Conservation (phyloP, 2,329 filamentous ascomycete species). For the Colletotrichum neosansevieriae region DNA sequence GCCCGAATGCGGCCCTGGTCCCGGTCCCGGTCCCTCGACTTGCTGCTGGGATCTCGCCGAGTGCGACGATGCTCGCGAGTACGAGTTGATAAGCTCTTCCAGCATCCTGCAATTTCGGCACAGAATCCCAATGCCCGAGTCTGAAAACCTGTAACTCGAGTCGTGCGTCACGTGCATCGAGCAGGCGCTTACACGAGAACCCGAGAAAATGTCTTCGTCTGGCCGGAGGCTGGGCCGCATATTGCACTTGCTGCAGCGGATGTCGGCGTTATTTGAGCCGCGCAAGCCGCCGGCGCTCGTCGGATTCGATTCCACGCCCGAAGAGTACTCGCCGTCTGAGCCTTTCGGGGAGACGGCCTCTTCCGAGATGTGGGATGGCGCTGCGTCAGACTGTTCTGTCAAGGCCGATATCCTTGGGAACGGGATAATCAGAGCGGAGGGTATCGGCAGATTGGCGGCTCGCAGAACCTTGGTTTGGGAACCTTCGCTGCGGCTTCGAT, state of each 20-base stretch:
- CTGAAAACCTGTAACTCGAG: conserved; percentile 30
- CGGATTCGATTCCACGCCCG: conserved; percentile 32
- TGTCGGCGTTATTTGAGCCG: conserved; percentile 25
- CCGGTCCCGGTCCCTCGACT: background rate
- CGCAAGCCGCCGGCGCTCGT: conserved; percentile 25
- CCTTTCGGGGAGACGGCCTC: conserved; percentile 10
- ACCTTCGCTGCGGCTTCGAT: conserved; percentile 7
- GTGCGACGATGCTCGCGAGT: conserved; percentile 30
- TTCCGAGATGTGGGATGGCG: background rate
- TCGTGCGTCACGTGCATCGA: conserved; percentile 1
- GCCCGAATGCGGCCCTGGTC: background rate
- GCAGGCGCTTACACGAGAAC: background rate
- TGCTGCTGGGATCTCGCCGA: conserved; percentile 5
- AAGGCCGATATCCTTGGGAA: conserved; percentile 35
- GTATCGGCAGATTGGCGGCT: conserved; percentile 1
- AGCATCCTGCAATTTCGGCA: conserved; percentile 34
- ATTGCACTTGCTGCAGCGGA: conserved; percentile 38
- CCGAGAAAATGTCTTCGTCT: conserved; percentile 20
- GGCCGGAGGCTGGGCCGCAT: conserved; percentile 33
- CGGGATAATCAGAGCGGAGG: conserved; percentile 25
- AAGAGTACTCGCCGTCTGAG: conserved; percentile 36
- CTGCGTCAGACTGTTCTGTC: conserved; percentile 31
- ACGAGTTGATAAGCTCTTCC: conserved; percentile 36
- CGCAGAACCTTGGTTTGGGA: background rate
- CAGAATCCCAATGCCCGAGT: conserved; percentile 36